These are phyloP conservation scores for Xenoacremonium recifei DNA, from an alignment of 2,329 filamentous ascomycete species.

Conservation along the genomic window DNA sequence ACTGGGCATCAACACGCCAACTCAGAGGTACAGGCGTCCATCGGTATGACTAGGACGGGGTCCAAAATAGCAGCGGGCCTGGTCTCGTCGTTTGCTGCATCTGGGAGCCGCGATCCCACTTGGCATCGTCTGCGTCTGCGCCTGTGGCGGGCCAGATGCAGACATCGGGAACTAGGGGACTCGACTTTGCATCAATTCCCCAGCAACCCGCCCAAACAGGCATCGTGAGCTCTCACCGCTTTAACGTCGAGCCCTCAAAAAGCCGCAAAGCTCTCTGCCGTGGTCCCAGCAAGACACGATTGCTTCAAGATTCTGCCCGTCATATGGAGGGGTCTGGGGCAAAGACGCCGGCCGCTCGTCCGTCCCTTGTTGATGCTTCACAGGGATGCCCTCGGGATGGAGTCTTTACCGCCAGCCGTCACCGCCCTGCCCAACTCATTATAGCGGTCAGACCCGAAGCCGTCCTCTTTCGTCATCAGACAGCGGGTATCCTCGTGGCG, in stretches of 20 bases:
- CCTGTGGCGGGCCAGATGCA: slow-evolving; percentile 12
- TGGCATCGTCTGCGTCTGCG: slow-evolving; percentile 1
- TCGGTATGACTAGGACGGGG: not conserved
- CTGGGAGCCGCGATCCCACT: slow-evolving; percentile 5
- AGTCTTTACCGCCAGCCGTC: too few species aligned
- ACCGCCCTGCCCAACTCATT: slow-evolving; percentile 9
- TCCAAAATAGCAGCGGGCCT: slow-evolving; percentile 1
- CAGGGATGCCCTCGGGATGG: too few species aligned
- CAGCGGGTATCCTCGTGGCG: slow-evolving; percentile 2
- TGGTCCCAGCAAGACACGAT: slow-evolving; percentile 1
- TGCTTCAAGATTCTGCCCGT: not conserved
- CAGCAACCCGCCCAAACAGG: slow-evolving; percentile 21
- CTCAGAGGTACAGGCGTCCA: slow-evolving; percentile 23
- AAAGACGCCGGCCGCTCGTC: slow-evolving; percentile 8
- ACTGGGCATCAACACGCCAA: slow-evolving; percentile 38
- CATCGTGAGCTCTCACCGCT: slow-evolving; percentile 28
- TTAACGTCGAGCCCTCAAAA: slow-evolving; percentile 16
- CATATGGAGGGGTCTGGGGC: too few species aligned
- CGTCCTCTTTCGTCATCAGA: slow-evolving; percentile 17
- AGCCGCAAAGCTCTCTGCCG: slow-evolving; percentile 23
- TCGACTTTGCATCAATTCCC: slow-evolving; percentile 24
- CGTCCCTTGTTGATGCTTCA: too few species aligned
- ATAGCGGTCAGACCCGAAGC: slow-evolving; percentile 27
- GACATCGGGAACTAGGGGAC: slow-evolving; percentile 11
- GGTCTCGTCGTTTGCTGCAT: slow-evolving; percentile 1